A percentile compares a stretch with the other conserved stretches of the same genome.
Evolutionary conservation across 306 rosid genomes (phyloP).

Genomic region (Alnus glutinosa): DNA sequence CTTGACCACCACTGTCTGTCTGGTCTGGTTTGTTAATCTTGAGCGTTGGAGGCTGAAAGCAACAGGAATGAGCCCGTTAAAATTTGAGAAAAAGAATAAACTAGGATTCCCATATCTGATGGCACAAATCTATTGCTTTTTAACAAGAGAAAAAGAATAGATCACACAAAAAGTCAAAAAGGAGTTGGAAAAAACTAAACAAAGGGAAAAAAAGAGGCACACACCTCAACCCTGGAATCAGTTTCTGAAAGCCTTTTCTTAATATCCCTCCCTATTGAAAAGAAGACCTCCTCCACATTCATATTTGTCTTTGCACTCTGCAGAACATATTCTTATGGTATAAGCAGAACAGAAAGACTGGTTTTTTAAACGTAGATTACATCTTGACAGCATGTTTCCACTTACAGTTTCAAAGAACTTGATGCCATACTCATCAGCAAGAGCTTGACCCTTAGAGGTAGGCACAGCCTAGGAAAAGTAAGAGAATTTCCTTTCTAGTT

Average conservation of each 20-base stretch:
- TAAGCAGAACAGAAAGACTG: conserved; percentile 21
- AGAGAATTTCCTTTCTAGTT: conserved; percentile 2
- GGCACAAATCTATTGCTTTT: conserved; percentile 6
- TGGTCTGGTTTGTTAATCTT: conserved; percentile 61
- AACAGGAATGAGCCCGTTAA: conserved; percentile 17
- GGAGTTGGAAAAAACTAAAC: not conserved
- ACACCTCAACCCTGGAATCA: conserved; percentile 68
- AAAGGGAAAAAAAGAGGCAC: not conserved
- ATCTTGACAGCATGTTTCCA: conserved; percentile 26
- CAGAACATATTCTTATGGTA: conserved; percentile 26
- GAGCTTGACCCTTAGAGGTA: conserved; percentile 84
- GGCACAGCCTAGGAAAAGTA: conserved; percentile 65
- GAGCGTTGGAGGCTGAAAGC: conserved; percentile 67
- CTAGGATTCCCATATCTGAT: conserved; percentile 2
- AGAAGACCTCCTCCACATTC: conserved; percentile 93
- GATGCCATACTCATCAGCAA: conserved; percentile 90
- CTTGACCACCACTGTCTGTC: conserved; percentile 47
- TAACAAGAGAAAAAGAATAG: conserved; percentile 7
- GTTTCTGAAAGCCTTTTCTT: conserved; percentile 83
- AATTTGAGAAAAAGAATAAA: conserved; percentile 20
- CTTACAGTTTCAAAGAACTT: conserved; percentile 89
- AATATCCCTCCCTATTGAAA: conserved; percentile 77
- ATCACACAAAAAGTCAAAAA: conserved; percentile 13
- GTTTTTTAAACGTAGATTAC: conserved; percentile 4
- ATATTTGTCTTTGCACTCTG: conserved; percentile 91